phyloP scores from a whole-genome alignment of 176 grass and related monocot species.

The Lolium perenne region DNA sequence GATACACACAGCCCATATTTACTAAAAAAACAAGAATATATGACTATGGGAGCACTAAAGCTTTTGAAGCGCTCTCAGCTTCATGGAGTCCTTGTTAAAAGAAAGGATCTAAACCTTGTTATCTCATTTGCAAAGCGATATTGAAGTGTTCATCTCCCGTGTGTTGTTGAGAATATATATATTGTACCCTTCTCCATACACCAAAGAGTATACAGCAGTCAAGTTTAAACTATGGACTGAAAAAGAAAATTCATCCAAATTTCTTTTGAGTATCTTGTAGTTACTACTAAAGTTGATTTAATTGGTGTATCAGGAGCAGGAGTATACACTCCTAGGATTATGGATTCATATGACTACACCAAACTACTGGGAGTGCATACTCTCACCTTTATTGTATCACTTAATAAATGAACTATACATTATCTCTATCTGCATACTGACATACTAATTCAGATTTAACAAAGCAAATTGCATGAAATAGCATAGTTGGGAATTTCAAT shows the following conservation, averaged over 20 bases:
- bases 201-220: conserved; percentile 3
- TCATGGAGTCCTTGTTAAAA: conserved; percentile 2
- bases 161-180: conserved; percentile 12
- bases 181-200: conserved; percentile 7
- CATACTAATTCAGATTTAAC: conserved; percentile 1
- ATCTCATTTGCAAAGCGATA: conserved; percentile 1
- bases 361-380: neutral
- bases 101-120: neutral
- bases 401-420: neutral
- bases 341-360: conserved; percentile 20
- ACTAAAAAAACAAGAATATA: neutral
- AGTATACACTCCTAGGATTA: conserved; percentile 13
- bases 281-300: conserved; percentile 10
- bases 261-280: conserved; percentile 13
- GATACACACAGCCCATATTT: conserved; percentile 30
- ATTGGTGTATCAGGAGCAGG: conserved; percentile 12
- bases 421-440: conserved; percentile 11
- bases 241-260: conserved; percentile 1
- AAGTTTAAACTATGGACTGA: neutral
- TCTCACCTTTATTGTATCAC: neutral
- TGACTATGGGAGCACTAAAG: conserved; percentile 12
- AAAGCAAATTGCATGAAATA: conserved; percentile 3
- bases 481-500: neutral
- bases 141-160: neutral
- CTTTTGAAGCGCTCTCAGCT: conserved; percentile 3